These are phyloP conservation scores for Fraxinus ornus DNA, from an alignment of 305 asterid species.

Conservation along the genomic window DNA sequence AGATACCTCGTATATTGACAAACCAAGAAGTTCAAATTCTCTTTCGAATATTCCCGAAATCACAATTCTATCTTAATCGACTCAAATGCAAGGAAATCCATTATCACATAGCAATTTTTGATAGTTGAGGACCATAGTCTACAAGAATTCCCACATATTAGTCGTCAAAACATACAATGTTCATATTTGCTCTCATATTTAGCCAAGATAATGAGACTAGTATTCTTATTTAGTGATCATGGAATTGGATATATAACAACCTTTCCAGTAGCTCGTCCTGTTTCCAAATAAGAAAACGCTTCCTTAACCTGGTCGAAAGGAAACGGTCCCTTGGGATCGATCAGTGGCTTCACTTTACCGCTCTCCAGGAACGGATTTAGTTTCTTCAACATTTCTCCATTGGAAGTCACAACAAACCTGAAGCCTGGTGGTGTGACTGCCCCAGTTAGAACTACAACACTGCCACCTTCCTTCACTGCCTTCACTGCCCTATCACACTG, in stretches of 20 bases:
- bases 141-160: neutral
- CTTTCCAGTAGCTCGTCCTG: slow-evolving; percentile 73
- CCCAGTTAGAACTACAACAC: slow-evolving; percentile 72
- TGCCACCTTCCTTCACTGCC: slow-evolving; percentile 84
- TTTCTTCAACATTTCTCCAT: slow-evolving; percentile 59
- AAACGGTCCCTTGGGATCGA: slow-evolving; percentile 80
- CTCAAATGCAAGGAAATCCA: neutral
- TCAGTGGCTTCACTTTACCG: slow-evolving; percentile 65
- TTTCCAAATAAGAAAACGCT: slow-evolving; percentile 74
- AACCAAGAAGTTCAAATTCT: neutral
- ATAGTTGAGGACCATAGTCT: neutral
- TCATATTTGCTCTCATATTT: slow-evolving; percentile 2
- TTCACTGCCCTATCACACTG: slow-evolving; percentile 80
- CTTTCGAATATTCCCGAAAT: neutral
- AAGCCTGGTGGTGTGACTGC: slow-evolving; percentile 82
- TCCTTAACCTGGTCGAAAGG: slow-evolving; percentile 67
- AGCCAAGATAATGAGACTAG: neutral
- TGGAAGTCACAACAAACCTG: slow-evolving; percentile 80
- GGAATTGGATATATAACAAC: slow-evolving; percentile 78
- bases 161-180: neutral
- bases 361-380: slow-evolving; percentile 71
- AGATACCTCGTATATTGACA: neutral
- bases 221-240: slow-evolving; percentile 24
- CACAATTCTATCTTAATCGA: neutral
- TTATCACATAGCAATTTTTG: neutral